These are phyloP conservation scores for Sphagnum tenellum DNA, from an alignment of 225 moss, liverwort and hornwort species.

Conservation along the genomic window DNA sequence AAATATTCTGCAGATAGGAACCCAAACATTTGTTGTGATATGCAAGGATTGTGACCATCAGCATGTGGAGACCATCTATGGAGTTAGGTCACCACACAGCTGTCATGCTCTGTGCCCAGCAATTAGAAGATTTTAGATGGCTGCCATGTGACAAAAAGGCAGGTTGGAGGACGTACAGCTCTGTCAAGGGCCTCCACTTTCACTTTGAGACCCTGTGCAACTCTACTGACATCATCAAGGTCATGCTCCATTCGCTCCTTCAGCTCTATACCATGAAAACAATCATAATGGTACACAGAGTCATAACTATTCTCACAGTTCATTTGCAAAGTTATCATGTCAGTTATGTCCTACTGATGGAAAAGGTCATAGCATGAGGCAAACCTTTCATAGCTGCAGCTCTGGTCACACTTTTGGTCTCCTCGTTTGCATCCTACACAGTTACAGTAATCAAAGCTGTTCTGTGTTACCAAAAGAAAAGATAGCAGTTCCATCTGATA, in stretches of 20 bases:
- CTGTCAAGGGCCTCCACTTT: slow-evolving; percentile 76
- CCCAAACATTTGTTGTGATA: no score
- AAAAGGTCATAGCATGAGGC: not conserved
- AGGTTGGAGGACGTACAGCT: slow-evolving; percentile 20
- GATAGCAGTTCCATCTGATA: not conserved
- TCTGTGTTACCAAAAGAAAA: not conserved
- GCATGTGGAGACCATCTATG: no score
- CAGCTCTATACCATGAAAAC: slow-evolving; percentile 9
- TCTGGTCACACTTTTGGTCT: slow-evolving; percentile 36
- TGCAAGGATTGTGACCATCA: no score
- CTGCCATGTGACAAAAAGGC: not conserved
- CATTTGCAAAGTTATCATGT: not conserved
- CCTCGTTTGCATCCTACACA: slow-evolving; percentile 36
- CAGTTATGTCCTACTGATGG: no score
- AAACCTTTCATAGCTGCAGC: slow-evolving; percentile 42
- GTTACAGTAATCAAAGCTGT: not conserved
- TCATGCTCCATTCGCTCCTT: slow-evolving; percentile 79
- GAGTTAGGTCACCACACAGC: no score
- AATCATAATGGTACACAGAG: not conserved
- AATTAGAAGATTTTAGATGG: no score
- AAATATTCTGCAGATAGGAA: slow-evolving; percentile 33
- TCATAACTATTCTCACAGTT: not conserved
- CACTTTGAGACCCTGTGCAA: slow-evolving; percentile 58
- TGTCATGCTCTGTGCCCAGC: no score
- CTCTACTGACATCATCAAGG: slow-evolving; percentile 67